These are phyloP conservation scores for Xylariales sp. DNA, from an alignment of 2,329 filamentous ascomycete species.

Conservation along the genomic window DNA sequence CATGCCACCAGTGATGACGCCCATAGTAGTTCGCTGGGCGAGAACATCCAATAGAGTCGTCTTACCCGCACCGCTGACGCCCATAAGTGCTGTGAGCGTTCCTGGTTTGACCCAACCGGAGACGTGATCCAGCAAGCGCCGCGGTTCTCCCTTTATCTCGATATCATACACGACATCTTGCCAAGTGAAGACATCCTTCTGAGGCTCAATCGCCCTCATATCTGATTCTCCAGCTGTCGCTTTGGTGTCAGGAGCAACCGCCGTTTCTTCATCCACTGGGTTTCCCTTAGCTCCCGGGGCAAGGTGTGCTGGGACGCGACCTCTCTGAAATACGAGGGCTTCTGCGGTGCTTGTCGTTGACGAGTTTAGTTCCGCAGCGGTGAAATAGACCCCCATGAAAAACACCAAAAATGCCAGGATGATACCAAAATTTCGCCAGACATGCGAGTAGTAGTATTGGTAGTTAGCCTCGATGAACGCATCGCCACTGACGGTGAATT, in stretches of 20 bases:
- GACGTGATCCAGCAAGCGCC: conserved; percentile 73
- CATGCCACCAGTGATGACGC: conserved; percentile 66
- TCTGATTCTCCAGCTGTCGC: neutral
- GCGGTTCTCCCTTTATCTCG: conserved; percentile 66
- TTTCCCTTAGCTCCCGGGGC: conserved; percentile 19
- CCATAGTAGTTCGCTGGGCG: conserved; percentile 66
- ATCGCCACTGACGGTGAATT: conserved; percentile 53
- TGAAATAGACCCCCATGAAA: conserved; percentile 60
- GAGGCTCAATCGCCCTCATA: conserved; percentile 8
- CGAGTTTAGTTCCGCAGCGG: conserved; percentile 61
- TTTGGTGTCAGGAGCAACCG: conserved; percentile 3
- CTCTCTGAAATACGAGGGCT: conserved; percentile 61
- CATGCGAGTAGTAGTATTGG: conserved; percentile 50
- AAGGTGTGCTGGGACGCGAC: conserved; percentile 42
- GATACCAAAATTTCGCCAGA: conserved; percentile 60
- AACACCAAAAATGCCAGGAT: conserved; percentile 46
- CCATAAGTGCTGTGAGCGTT: conserved; percentile 76
- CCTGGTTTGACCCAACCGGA: conserved; percentile 89
- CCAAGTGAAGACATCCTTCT: conserved; percentile 67
- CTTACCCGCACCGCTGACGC: conserved; percentile 67
- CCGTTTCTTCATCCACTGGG: conserved; percentile 25
- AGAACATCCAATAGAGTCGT: conserved; percentile 68
- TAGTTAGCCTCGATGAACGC: conserved; percentile 54
- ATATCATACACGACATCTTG: conserved; percentile 66
- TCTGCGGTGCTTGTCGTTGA: conserved; percentile 60